Percentiles rank a stretch among this genome's conserved stretches.
Conservation (phyloP, 345 rosid species). For the Euclidium syriacum region DNA sequence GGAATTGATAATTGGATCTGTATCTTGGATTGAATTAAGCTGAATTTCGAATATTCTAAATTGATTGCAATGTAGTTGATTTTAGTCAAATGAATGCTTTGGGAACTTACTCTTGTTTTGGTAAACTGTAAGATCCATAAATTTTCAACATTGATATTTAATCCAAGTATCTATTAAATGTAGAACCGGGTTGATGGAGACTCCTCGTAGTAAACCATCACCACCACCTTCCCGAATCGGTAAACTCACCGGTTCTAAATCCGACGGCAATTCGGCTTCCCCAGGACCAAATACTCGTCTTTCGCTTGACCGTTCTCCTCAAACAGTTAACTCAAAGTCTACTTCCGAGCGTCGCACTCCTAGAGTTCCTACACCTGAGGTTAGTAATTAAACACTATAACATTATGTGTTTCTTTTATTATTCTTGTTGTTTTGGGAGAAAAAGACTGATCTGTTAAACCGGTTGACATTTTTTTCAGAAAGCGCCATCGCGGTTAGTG, state of each 20-base stretch:
- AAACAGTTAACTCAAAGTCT: constrained; percentile 59
- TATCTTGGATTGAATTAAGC: background rate
- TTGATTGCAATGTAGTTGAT: background rate
- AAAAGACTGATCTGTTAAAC: background rate
- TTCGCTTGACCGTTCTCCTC: constrained; percentile 65
- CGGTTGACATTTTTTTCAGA: constrained; percentile 39
- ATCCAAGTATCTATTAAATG: background rate
- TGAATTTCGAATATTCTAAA: background rate
- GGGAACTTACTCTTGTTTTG: background rate
- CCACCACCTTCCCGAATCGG: constrained; percentile 61
- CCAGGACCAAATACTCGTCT: constrained; percentile 49
- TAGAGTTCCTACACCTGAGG: constrained; percentile 61
- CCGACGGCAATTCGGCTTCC: constrained; percentile 55
- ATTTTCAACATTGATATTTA: background rate
- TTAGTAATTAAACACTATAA: constrained; percentile 26
- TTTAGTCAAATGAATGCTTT: background rate
- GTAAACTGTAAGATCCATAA: constrained; percentile 6
- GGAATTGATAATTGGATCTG: constrained; percentile 18
- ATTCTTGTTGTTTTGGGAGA: background rate
- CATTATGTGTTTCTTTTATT: background rate
- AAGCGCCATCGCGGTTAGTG: constrained; percentile 39
- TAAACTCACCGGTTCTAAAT: constrained; percentile 44
- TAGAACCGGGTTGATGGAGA: constrained; percentile 78
- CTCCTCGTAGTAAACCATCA: constrained; percentile 64
- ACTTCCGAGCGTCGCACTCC: constrained; percentile 50